phyloP scores from a whole-genome alignment of 768 basidiomycete genomes.

The Amanita brunnescens region DNA sequence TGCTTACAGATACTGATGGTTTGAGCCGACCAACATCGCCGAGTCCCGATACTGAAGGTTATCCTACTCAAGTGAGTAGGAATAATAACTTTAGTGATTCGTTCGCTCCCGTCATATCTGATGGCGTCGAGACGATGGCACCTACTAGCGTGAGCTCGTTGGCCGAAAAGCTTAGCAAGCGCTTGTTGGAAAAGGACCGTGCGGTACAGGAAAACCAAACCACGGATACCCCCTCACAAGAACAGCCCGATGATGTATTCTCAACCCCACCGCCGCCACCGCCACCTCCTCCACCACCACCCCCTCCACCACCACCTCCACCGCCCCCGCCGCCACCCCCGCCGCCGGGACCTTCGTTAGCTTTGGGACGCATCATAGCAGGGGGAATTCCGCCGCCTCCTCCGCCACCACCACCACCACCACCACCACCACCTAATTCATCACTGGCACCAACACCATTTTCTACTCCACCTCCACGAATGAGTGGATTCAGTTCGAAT shows the following conservation, averaged over 20 bases:
- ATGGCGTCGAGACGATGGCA: background rate
- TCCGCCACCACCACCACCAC: conserved; percentile 17
- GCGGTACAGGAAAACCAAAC: conserved; percentile 19
- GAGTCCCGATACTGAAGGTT: conserved; percentile 41
- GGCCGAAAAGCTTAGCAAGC: conserved; percentile 55
- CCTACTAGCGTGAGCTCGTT: conserved; percentile 31
- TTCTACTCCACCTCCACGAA: conserved; percentile 22
- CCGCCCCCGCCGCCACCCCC: conserved; percentile 29
- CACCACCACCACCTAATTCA: conserved; percentile 26
- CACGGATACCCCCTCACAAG: background rate
- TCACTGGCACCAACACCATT: conserved; percentile 10
- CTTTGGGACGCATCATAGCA: conserved; percentile 14
- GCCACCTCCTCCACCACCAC: conserved; percentile 7
- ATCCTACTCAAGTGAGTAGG: conserved; percentile 53
- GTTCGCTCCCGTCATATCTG: background rate
- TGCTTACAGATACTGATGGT: conserved; percentile 30
- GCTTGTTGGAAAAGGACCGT: conserved; percentile 42
- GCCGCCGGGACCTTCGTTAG: conserved; percentile 25
- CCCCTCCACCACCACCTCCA: conserved; percentile 18
- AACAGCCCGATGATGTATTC: conserved; percentile 10
- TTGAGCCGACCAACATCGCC: conserved; percentile 35
- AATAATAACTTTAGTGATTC: no score
- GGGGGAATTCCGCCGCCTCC: conserved; percentile 8
- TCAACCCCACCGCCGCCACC: conserved; percentile 12
- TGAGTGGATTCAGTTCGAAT: conserved; percentile 19